Evolutionary conservation across 805 yeast genomes (phyloP).

Genomic region (Lipomyces lipofer): DNA sequence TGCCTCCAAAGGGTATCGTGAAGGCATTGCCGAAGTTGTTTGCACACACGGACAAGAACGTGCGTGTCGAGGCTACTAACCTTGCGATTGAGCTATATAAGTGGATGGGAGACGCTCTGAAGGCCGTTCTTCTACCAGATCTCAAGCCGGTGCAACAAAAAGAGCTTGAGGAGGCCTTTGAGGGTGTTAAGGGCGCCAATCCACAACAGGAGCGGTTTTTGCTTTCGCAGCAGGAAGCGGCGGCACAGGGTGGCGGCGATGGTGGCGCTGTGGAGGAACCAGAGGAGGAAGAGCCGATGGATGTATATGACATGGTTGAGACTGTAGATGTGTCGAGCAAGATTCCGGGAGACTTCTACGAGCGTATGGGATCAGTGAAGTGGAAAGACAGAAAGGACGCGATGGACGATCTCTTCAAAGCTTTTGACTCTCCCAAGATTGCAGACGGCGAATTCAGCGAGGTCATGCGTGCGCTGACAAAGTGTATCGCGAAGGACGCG

Average conservation of each 20-base stretch:
- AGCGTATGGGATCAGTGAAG: conserved; percentile 58
- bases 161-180: conserved; percentile 72
- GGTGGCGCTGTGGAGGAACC: conserved; percentile 34
- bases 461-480: conserved; percentile 63
- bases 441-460: conserved; percentile 62
- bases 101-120: conserved; percentile 70
- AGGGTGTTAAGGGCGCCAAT: conserved; percentile 43
- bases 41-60: conserved; percentile 82
- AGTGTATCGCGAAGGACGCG: conserved; percentile 74
- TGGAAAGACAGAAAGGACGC: conserved; percentile 95
- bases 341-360: conserved; percentile 62
- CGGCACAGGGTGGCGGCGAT: conserved; percentile 28
- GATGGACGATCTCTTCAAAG: conserved; percentile 55
- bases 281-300: conserved; percentile 48
- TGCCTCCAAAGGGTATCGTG: conserved; percentile 59
- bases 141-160: conserved; percentile 91
- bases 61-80: conserved; percentile 72
- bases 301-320: conserved; percentile 69
- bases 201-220: conserved; percentile 57
- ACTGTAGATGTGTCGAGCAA: conserved; percentile 67
- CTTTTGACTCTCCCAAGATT: conserved; percentile 52
- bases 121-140: conserved; percentile 59
- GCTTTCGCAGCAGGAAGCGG: conserved; percentile 52
- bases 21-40: conserved; percentile 66
- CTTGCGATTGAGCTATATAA: conserved; percentile 68